A percentile compares a stretch with the other conserved stretches of the same genome.
These are phyloP conservation scores for Vitis hybrid DNA, from an alignment of 177 flowering plant species.

Conservation along the genomic window DNA sequence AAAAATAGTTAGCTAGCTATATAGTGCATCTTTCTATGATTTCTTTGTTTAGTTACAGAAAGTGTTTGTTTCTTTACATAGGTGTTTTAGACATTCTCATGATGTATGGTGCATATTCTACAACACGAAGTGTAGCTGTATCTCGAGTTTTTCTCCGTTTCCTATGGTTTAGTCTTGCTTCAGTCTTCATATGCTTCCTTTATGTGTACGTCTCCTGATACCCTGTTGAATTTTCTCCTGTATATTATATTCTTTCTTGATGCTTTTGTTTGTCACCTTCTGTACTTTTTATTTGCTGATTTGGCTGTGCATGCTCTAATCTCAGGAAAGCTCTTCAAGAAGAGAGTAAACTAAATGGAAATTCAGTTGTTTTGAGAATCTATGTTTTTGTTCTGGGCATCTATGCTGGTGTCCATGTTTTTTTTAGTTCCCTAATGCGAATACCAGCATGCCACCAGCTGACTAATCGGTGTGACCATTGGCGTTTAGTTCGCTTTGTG, in stretches of 20 bases:
- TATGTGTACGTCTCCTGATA: conserved; percentile 67
- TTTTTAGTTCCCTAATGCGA: conserved; percentile 71
- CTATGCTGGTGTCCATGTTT: conserved; percentile 75
- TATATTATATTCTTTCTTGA: background rate
- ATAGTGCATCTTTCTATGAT: too few species aligned
- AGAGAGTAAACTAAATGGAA: conserved; percentile 36
- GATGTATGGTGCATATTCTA: conserved; percentile 97
- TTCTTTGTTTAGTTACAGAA: background rate
- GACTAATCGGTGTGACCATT: conserved; percentile 67
- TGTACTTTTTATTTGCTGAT: background rate
- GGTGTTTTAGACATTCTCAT: conserved; percentile 84
- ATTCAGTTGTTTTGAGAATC: conserved; percentile 45
- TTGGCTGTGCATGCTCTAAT: conserved; percentile 9
- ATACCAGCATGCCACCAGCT: conserved; percentile 87
- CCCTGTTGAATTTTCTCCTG: background rate
- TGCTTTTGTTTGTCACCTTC: background rate
- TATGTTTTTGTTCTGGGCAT: conserved; percentile 67
- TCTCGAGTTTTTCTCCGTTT: conserved; percentile 84
- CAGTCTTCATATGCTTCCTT: conserved; percentile 66
- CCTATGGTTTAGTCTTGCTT: conserved; percentile 69
- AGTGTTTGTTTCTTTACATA: conserved; percentile 22
- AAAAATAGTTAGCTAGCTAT: too few species aligned
- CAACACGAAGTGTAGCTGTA: conserved; percentile 73
- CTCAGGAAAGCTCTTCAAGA: conserved; percentile 82
- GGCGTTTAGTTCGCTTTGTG: conserved; percentile 67